Percentiles rank a stretch among this genome's conserved stretches.
Conservation (phyloP, 2,329 filamentous ascomycete genomes). For the Drechslerella dactyloides region DNA sequence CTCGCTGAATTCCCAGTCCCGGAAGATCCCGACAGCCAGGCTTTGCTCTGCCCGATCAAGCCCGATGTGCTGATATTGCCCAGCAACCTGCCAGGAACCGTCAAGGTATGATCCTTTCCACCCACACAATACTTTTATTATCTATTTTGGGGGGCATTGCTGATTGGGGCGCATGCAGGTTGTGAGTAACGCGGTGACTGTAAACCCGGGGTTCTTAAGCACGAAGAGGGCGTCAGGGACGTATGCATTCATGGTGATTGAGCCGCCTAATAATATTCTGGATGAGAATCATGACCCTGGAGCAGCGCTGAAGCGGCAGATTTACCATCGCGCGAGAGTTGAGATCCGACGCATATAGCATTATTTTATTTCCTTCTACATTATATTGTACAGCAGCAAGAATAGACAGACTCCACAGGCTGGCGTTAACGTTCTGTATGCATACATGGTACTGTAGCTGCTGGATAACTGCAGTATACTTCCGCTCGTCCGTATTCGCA, state of each 20-base stretch:
- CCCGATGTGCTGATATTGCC: constrained; percentile 86
- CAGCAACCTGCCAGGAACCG: constrained; percentile 79
- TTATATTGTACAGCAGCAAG: background rate
- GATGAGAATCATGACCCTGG: constrained; percentile 62
- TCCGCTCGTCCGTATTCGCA: constrained; percentile 37
- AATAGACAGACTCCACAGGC: too few relatives aligned
- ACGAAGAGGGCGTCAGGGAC: constrained; percentile 85
- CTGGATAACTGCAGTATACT: background rate
- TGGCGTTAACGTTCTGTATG: too few relatives aligned
- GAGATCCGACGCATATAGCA: constrained; percentile 79
- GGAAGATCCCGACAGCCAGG: too few relatives aligned
- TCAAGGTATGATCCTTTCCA: constrained; percentile 10
- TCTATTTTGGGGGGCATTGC: constrained; percentile 1
- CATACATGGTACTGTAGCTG: too few relatives aligned
- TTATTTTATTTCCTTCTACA: background rate
- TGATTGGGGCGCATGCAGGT: constrained; percentile 65
- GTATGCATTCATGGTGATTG: constrained; percentile 78
- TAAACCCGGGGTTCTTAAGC: constrained; percentile 87
- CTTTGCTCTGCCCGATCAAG: too few relatives aligned
- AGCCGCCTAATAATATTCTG: constrained; percentile 68
- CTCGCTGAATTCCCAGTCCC: constrained; percentile 90
- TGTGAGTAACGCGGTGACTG: constrained; percentile 83
- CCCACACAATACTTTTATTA: background rate
- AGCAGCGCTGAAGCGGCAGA: constrained; percentile 67
- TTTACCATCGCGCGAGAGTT: constrained; percentile 83